Base-by-base conservation (phyloP, 805 yeast species). In the Sugiyamaella americana region DNA sequence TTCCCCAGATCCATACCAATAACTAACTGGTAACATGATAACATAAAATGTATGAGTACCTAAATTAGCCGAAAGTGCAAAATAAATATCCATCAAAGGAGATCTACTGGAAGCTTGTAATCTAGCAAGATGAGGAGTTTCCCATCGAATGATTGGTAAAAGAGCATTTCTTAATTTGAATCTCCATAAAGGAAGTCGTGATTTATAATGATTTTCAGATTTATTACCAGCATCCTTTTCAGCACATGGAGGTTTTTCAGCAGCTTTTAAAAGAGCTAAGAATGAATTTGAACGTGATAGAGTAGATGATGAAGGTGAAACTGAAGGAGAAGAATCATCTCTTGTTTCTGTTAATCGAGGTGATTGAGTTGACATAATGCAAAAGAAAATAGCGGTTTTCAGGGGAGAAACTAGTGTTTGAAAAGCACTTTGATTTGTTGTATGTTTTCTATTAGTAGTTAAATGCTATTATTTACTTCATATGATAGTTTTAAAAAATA, bases 11-110 rank as follows among this genome's bases (percentile, higher is more conserved):
- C 95, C 96, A 50, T 81, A 76, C 95, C 96, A 91, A 29, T 79
- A 72, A 10, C 93, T 86, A 6, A 84, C 61, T 0, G 98, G 98
- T 32, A 91, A 72, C 79, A 87, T 80, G 41, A 91, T 62, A 41
- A 93, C 95, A 62, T 91, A 91, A 62, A 93, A 93, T 0, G 96
- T 87, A 65, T 91, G 98, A 3, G 95, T 78, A 0, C 96, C 98
- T 52, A 93, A 70, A 56, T 84, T 81, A 16, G 98, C 96, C 2
- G 95, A 77, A 71, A 86, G 79, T 5, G 94, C 84, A 65, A 91
- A 91, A 58, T 84, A 93, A 21, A 71, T 58, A 65, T 89, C 97
- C 43, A 81, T 64, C 16, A 63, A 42, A 1, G 78, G 71, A 34
- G 65, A 61, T 48, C 95, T 70, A 10, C 53, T 57, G 3, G 48